phyloP scores from a whole-genome alignment of 192 early-diverging fungal species.

The Coemansia sp. region DNA sequence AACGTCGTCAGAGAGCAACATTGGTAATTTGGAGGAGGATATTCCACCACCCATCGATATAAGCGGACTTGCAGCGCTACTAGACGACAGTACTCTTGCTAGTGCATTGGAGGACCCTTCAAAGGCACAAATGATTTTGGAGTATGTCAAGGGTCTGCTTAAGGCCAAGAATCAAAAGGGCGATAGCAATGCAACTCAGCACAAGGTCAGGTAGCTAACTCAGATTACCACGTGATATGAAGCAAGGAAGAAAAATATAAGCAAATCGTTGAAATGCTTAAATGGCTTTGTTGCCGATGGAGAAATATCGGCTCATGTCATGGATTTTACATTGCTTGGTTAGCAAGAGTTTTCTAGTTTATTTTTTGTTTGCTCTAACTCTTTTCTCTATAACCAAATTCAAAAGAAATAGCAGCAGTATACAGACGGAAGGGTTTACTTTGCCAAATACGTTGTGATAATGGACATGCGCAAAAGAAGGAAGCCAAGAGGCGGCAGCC shows the following conservation, averaged over 20 bases:
- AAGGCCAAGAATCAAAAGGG: conserved; percentile 29
- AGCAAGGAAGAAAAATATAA: background rate
- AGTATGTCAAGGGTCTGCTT: conserved; percentile 53
- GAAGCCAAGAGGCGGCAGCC: background rate
- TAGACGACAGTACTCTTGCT: conserved; percentile 50
- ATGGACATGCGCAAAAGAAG: conserved; percentile 1
- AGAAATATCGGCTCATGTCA: too few species aligned
- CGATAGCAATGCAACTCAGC: background rate
- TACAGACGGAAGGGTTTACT: background rate
- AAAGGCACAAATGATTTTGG: conserved; percentile 46
- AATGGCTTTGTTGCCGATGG: too few species aligned
- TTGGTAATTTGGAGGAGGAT: conserved; percentile 20
- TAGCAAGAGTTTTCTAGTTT: background rate
- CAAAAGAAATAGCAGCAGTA: background rate
- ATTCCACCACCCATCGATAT: conserved; percentile 49
- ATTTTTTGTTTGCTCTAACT: background rate
- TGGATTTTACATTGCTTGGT: too few species aligned
- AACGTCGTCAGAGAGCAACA: background rate
- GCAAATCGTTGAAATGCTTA: too few species aligned
- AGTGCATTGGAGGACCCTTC: conserved; percentile 51
- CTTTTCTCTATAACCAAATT: background rate
- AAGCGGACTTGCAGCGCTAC: conserved; percentile 44
- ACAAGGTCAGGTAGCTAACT: background rate
- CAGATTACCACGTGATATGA: background rate
- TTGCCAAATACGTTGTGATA: background rate